Conservation (phyloP, 2,329 filamentous ascomycete species). For the Paecilomyces sp. region DNA sequence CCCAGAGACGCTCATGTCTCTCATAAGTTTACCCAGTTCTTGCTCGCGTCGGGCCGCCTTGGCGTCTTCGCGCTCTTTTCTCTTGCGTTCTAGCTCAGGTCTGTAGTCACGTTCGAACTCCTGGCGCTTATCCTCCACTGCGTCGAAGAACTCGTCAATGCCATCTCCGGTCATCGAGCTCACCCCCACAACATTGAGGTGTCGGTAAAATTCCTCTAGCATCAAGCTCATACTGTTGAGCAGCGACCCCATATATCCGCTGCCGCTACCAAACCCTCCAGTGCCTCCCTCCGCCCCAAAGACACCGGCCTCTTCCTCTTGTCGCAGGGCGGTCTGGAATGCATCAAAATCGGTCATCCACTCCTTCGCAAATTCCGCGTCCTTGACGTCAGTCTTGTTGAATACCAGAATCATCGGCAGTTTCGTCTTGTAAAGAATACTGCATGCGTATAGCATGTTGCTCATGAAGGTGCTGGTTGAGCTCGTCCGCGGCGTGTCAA, state of each 20-base stretch:
- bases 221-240: constrained; percentile 97
- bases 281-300: constrained; percentile 63
- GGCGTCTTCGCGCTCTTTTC: constrained; percentile 65
- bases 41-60: constrained; percentile 66
- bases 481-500: constrained; percentile 88
- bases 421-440: constrained; percentile 97
- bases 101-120: constrained; percentile 90
- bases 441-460: constrained; percentile 99
- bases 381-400: constrained; percentile 96
- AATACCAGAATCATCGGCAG: constrained; percentile 98
- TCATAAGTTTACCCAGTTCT: constrained; percentile 89
- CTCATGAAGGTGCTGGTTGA: constrained; percentile 98
- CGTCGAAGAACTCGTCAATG: constrained; percentile 86
- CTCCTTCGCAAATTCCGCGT: constrained; percentile 84
- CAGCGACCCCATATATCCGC: constrained; percentile 91
- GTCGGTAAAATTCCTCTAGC: constrained; percentile 94
- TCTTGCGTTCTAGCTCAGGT: constrained; percentile 77
- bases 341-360: constrained; percentile 99
- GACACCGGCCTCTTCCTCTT: constrained; percentile 71
- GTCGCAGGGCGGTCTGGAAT: constrained; percentile 77
- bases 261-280: constrained; percentile 59
- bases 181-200: constrained; percentile 86
- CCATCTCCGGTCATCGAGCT: constrained; percentile 89
- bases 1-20: constrained; percentile 67
- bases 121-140: constrained; percentile 75